Evolutionary conservation across 1,139 yeast species (phyloP), one percentile per base, ranked within the genome.

Genomic region (Hyphopichia burtonii): DNA sequence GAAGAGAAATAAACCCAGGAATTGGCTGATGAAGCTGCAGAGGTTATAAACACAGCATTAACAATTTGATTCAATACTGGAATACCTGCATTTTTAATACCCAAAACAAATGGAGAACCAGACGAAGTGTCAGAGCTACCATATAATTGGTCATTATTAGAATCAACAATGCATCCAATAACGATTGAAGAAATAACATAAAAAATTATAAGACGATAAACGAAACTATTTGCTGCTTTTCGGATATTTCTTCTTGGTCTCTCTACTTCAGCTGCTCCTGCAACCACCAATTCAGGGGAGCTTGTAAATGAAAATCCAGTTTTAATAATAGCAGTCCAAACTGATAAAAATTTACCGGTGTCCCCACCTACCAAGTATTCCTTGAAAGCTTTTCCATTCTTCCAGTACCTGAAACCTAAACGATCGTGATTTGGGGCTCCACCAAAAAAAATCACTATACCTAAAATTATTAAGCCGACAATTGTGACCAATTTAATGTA

Each of bases 1-100:
- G 87, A 78, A 38, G 82, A 67, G 46, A 77, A 69, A 56, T 78
- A 83, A 44, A 82, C 56, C 34, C 78, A 78, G 41, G 76, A 77
- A 54, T 76, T 76, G 38, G 79, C 78, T 2, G 80, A 80, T 12
- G 78, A 71, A 12, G 58, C 35, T 37, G 66, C 71, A 41, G 64
- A 66, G 10, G 69, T 68, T 54, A 82, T 58, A 42, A 82, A 78
- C 53, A 78, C 76, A 2, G 78, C 86, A 51, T 81, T 82, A 50
- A 82, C 65, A 37, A 82, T 66, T 49, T 79, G 81, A 43, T 81
- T 78, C 49, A 82, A 59, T 1, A 70, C 80, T 0, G 58, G 59
- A 44, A 80, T 78, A 2, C 74, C 67, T 5, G 84, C 80, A 48
- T 76, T 78, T 44, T 65, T 61, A 18, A 44, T 41, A n/a, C 42